These are phyloP conservation scores for Penicillium pancosmium DNA, from an alignment of 495 filamentous ascomycete genomes.

Conservation along the genomic window DNA sequence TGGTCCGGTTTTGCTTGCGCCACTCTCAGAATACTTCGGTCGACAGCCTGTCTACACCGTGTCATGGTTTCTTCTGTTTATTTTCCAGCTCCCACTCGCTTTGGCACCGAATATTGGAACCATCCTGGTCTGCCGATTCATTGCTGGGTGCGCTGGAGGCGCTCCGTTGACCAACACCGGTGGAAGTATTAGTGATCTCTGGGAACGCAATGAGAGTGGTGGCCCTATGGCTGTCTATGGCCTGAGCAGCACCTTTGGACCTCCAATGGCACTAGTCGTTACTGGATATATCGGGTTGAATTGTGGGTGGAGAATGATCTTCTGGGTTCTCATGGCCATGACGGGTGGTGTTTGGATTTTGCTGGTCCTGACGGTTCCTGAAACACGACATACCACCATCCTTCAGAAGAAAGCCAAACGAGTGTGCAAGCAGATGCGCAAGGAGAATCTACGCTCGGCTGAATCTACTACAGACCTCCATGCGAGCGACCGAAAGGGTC, in stretches of 20 bases:
- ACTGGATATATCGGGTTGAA: constrained; percentile 46
- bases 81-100: constrained; percentile 63
- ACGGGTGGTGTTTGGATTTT: constrained; percentile 47
- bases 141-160: constrained; percentile 56
- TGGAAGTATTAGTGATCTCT: constrained; percentile 42
- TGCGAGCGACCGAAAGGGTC: constrained; percentile 44
- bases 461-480: constrained; percentile 41
- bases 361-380: constrained; percentile 40
- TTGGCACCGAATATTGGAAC: constrained; percentile 56
- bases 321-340: constrained; percentile 52
- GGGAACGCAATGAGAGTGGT: constrained; percentile 53
- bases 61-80: constrained; percentile 60
- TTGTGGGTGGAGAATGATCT: constrained; percentile 41
- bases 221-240: constrained; percentile 61
- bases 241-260: constrained; percentile 46
- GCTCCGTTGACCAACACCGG: constrained; percentile 54
- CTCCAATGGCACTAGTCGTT: constrained; percentile 44
- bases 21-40: constrained; percentile 67
- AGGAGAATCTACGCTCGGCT: constrained; percentile 51
- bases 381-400: constrained; percentile 51
- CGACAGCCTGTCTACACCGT: constrained; percentile 57
- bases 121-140: constrained; percentile 59
- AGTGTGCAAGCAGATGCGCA: constrained; percentile 51
- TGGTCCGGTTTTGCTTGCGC: constrained; percentile 61
- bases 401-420: constrained; percentile 54